A percentile compares a stretch with the other conserved stretches of the same genome.
These are phyloP conservation scores for Ascochyta pisi DNA, from an alignment of 2,329 filamentous ascomycete species.

Conservation along the genomic window DNA sequence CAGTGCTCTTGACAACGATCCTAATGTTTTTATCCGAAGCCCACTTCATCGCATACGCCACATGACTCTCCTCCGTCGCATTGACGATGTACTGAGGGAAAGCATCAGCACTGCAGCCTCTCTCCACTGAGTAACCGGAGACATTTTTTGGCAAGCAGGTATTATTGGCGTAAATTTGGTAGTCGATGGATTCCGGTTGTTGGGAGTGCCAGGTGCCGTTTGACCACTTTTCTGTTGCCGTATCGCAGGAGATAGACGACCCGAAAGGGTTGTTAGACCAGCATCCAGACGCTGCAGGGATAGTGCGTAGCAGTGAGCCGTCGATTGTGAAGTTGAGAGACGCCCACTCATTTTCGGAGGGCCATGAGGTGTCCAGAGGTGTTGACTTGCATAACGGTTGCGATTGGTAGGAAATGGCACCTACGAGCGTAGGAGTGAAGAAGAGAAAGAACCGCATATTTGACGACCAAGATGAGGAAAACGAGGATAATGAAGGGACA, in stretches of 20 bases:
- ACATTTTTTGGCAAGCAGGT: conserved; percentile 41
- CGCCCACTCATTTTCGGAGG: conserved; percentile 25
- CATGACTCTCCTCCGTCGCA: conserved; percentile 38
- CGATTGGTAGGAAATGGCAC: not conserved
- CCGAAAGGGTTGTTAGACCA: conserved; percentile 38
- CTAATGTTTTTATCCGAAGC: conserved; percentile 18
- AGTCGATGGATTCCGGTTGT: conserved; percentile 43
- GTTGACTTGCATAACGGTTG: not conserved
- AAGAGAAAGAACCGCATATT: not conserved
- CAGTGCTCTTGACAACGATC: conserved; percentile 21
- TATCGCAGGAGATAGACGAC: conserved; percentile 32
- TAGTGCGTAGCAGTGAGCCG: conserved; percentile 40
- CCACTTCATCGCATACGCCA: conserved; percentile 38
- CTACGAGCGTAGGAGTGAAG: not conserved
- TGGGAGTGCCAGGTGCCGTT: conserved; percentile 39
- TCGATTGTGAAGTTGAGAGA: conserved; percentile 40
- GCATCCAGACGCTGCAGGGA: conserved; percentile 24
- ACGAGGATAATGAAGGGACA: no score
- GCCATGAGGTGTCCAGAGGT: conserved; percentile 5
- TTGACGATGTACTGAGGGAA: conserved; percentile 47
- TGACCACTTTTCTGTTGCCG: conserved; percentile 37
- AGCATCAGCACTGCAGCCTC: conserved; percentile 39
- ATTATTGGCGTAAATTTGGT: conserved; percentile 42
- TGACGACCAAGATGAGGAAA: no score
- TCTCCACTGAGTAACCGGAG: conserved; percentile 28